Evolutionary conservation across 805 yeast species (phyloP).

Genomic region (Ascoidea asiatica): DNA sequence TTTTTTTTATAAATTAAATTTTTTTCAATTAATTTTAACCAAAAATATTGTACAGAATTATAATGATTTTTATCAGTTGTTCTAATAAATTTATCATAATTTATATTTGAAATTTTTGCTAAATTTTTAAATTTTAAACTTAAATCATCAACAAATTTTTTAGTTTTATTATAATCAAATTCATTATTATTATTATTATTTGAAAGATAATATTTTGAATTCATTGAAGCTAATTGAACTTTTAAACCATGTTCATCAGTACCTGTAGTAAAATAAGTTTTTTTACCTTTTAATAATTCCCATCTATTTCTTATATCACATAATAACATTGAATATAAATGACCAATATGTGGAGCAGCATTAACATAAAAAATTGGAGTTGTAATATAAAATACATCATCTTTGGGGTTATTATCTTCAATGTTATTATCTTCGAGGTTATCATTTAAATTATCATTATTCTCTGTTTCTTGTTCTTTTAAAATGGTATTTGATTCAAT

Average conservation of each 20-base stretch:
- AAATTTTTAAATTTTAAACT: conserved; percentile 50
- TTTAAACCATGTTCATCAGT: conserved; percentile 96
- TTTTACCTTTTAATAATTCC: conserved; percentile 33
- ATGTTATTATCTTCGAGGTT: too few relatives aligned
- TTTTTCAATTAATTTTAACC: conserved; percentile 46
- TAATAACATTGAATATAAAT: conserved; percentile 73
- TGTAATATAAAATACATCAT: conserved; percentile 55
- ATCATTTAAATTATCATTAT: too few relatives aligned
- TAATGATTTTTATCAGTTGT: conserved; percentile 82
- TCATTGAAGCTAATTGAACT: conserved; percentile 72
- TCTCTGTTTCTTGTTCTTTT: too few relatives aligned
- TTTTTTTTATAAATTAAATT: conserved; percentile 70
- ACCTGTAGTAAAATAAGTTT: conserved; percentile 66
- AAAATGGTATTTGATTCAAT: too few relatives aligned
- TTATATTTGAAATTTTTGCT: conserved; percentile 43
- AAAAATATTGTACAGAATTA: conserved; percentile 48
- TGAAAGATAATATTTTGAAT: too few relatives aligned
- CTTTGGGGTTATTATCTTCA: too few relatives aligned
- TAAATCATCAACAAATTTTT: conserved; percentile 58
- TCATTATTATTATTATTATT: too few relatives aligned
- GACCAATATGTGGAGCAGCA: conserved; percentile 93
- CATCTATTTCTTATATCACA: conserved; percentile 73
- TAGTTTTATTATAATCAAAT: conserved; percentile 37
- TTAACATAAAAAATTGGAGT: conserved; percentile 96
- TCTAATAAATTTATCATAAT: conserved; percentile 68